Base-by-base conservation (phyloP, 2,329 filamentous ascomycete genomes). In the Aspergillus amoenus region DNA sequence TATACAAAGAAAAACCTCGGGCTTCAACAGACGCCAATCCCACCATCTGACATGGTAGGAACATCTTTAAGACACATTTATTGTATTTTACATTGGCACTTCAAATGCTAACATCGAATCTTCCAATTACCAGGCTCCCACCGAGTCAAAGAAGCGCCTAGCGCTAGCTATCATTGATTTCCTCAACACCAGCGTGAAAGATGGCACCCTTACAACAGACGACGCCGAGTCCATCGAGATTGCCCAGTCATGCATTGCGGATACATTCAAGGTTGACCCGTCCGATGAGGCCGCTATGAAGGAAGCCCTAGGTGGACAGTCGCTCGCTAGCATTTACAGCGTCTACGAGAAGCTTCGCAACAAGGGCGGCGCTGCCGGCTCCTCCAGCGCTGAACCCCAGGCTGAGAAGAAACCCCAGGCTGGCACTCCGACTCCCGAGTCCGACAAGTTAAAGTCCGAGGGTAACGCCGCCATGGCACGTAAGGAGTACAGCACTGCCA, bases 111-210 rank as follows among this genome's bases (percentile, higher is more conserved):
- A 51, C 30, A 3, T 13, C 11, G 13, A 3, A 30, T 51, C 12
- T 21, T n/a, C 15, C 4, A 37, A 24, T 32, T 30, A 45, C 3
- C 59, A 77, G 75, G 74, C 75, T 58, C 73, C 73, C 13, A 73
- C 71, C 56, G 80, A 82, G 64, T 85, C 85, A 54, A 86, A 86
- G 74, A 88, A 99, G 85, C 91, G 93, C 79, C 89, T 99, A 63
- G 94, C 94, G 76, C 90, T 99, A 73, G 91, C 94, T 68, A 93
- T 99, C 76, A 91, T 96, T 81, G 91, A 97, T 79, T 99, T 96
- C 81, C 88, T 99, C 60, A 84, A 84, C 68, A 87, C 85, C 58
- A 96, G 92, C 45, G 81, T 91, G 66, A 88, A 86, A 61, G 94
- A 99, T 74, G 94, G 94, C 69, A 96, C 92, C 44, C 84, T 99